These are phyloP conservation scores for Rhexocercosporidium sp. DNA, from an alignment of 2,329 filamentous ascomycete species.

Conservation along the genomic window DNA sequence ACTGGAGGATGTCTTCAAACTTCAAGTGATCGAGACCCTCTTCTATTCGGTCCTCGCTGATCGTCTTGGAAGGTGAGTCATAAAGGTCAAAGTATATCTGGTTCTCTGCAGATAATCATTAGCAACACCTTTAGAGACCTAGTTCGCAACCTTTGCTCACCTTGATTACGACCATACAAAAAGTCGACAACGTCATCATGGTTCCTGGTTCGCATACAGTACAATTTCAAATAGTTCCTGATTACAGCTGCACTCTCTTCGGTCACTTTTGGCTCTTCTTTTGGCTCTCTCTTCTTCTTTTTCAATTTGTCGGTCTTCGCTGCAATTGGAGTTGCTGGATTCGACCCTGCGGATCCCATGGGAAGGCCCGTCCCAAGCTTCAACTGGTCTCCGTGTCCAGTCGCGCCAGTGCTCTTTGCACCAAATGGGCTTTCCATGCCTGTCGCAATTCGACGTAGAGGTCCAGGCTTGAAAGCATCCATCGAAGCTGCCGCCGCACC, in stretches of 20 bases:
- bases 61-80: constrained; percentile 17
- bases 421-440: neutral
- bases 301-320: constrained; percentile 9
- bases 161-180: constrained; percentile 35
- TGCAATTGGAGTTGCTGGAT: constrained; percentile 2
- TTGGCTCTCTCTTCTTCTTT: constrained; percentile 3
- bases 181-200: constrained; percentile 36
- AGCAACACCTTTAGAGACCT: constrained; percentile 3
- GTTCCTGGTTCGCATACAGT: constrained; percentile 35
- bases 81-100: constrained; percentile 40
- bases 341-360: neutral
- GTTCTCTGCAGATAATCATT: constrained; percentile 22
- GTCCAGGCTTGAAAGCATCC: neutral
- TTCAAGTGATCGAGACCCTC: constrained; percentile 28
- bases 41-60: constrained; percentile 25
- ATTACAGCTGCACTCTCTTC: constrained; percentile 21
- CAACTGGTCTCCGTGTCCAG: constrained; percentile 1
- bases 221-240: constrained; percentile 30
- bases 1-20: constrained; percentile 40
- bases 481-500: neutral
- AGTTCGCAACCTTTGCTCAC: constrained; percentile 5
- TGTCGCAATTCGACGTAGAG: neutral
- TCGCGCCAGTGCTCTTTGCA: neutral
- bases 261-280: constrained; percentile 19
- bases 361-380: neutral